Conservation (phyloP, 2,329 filamentous ascomycete genomes). For the Aspergillus sp. region DNA sequence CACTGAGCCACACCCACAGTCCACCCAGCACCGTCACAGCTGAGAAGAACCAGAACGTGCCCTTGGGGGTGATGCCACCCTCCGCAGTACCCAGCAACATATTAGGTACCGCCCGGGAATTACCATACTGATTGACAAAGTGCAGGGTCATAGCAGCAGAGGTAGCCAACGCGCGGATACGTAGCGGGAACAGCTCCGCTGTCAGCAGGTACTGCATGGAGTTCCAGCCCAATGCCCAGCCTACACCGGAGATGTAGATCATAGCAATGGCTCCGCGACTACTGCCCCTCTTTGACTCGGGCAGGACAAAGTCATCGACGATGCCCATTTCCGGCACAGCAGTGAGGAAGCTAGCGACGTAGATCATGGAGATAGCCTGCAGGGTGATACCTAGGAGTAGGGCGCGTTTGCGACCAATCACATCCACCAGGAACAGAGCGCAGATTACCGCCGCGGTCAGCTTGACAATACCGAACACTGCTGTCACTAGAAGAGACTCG, state of each 20-base stretch:
- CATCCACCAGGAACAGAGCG: slow-evolving; percentile 76
- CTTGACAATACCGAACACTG: slow-evolving; percentile 75
- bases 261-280: slow-evolving; percentile 68
- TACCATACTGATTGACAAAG: slow-evolving; percentile 78
- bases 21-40: slow-evolving; percentile 68
- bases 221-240: slow-evolving; percentile 74
- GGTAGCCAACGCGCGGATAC: slow-evolving; percentile 70
- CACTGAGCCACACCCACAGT: slow-evolving; percentile 56
- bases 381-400: slow-evolving; percentile 62
- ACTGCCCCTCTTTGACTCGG: slow-evolving; percentile 53
- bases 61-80: slow-evolving; percentile 55
- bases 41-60: slow-evolving; percentile 77
- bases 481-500: slow-evolving; percentile 71
- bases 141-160: slow-evolving; percentile 76
- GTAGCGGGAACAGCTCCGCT: slow-evolving; percentile 74
- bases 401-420: slow-evolving; percentile 72
- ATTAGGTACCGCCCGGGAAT: slow-evolving; percentile 70
- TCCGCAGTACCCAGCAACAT: slow-evolving; percentile 60
- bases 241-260: slow-evolving; percentile 70
- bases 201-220: slow-evolving; percentile 77
- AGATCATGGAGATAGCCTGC: slow-evolving; percentile 63
- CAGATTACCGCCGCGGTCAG: slow-evolving; percentile 67
- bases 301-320: slow-evolving; percentile 52
- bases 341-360: slow-evolving; percentile 63
- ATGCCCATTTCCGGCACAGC: slow-evolving; percentile 60